phyloP scores from a whole-genome alignment of 2,329 filamentous ascomycete species.

The Chaetomiaceae sp. region DNA sequence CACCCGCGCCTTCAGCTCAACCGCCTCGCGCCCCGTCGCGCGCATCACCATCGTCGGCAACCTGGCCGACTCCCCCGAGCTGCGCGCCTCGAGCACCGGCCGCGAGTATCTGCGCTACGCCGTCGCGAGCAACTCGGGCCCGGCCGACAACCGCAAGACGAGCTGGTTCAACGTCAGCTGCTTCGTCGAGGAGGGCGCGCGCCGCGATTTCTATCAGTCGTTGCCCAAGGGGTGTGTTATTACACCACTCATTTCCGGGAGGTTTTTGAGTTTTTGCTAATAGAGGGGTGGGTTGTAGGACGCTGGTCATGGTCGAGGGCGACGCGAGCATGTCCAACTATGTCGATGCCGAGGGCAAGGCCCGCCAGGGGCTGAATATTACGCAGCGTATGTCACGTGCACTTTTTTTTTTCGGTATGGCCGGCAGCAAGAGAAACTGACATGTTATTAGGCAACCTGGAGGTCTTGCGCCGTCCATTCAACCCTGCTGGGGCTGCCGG shows the following conservation, averaged over 20 bases:
- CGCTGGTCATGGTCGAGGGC: slow-evolving; percentile 77
- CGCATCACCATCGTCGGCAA: slow-evolving; percentile 84
- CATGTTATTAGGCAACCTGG: slow-evolving; percentile 39
- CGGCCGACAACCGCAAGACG: slow-evolving; percentile 65
- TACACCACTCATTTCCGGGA: neutral
- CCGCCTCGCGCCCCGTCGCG: slow-evolving; percentile 61
- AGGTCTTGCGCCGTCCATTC: slow-evolving; percentile 39
- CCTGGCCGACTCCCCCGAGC: slow-evolving; percentile 74
- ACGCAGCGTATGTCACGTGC: slow-evolving; percentile 65
- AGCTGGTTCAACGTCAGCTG: slow-evolving; percentile 81
- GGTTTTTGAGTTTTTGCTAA: neutral
- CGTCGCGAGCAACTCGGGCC: slow-evolving; percentile 65
- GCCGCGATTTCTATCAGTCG: slow-evolving; percentile 66
- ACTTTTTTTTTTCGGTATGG: neutral
- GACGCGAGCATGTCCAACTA: slow-evolving; percentile 67
- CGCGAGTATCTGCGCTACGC: slow-evolving; percentile 72
- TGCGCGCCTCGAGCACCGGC: slow-evolving; percentile 64
- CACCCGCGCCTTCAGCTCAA: slow-evolving; percentile 72
- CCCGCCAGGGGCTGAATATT: slow-evolving; percentile 60
- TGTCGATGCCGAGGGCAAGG: slow-evolving; percentile 67
- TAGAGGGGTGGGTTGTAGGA: slow-evolving; percentile 43
- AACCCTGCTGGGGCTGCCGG: neutral
- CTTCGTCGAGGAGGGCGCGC: slow-evolving; percentile 64
- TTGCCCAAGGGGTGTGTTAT: slow-evolving; percentile 78
- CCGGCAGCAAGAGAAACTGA: neutral